Base-by-base conservation (phyloP, 2,329 filamentous ascomycete species). In the Teratosphaeria destructans region DNA sequence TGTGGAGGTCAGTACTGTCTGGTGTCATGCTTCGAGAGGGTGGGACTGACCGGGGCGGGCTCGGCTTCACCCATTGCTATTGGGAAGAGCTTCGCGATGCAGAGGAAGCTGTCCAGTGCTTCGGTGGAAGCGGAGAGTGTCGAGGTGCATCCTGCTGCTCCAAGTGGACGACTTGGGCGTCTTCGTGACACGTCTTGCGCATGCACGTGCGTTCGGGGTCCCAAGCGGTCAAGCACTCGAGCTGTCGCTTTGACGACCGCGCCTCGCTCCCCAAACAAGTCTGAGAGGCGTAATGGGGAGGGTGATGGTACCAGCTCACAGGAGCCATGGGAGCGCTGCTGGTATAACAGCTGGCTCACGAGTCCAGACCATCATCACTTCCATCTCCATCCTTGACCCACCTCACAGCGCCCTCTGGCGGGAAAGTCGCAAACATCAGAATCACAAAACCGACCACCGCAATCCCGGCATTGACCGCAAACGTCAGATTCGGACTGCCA, bases 381-480 rank as follows among this genome's bases (percentile, higher is more conserved):
- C 57, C 54, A 19, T 37, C 60, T 3, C 57, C 59, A 8, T 60
- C 58, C 14, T 60, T 61, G 12, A 65, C 65, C 16, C 65, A 56
- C 54, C 70, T 62, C 52, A 55, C 62, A 56, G 2, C 55, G 11
- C 76, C 75, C 3, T 71, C 65, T 0, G 77, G 77, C 27, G 79
- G 78, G 58, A 80, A 79, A 19, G 73, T 70, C 16, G 78, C 75
- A 54, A 77, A 72, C 2, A 77, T 70, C 39, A 82, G 66, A 2
- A 81, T 72, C 3, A 70, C 56, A 52, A 81, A 80, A 2, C 77
- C 79, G 3, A 84, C 58, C 0, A 85, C 73, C 1, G 82, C 82
- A 58, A 86, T 76, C 0, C 76, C 81, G 0, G 84, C 85, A 66
- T 89, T 89, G 68, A 81, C 84, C 55, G 83, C 82, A 66, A 90